Evolutionary conservation across 805 yeast genomes (phyloP).

Genomic region (Hermanozyma aechmeae): DNA sequence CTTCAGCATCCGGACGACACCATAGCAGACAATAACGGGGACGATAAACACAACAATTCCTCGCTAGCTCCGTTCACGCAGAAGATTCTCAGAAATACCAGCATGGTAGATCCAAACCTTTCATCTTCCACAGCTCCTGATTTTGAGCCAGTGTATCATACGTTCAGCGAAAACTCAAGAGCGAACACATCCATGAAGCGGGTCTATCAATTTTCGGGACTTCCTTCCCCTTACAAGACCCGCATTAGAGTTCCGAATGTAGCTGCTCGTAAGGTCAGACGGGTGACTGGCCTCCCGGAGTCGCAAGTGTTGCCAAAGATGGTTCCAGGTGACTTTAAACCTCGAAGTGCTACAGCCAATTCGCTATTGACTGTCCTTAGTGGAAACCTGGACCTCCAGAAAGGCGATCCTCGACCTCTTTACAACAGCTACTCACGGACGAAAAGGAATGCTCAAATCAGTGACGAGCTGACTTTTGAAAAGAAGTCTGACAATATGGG

Average conservation of each 20-base stretch:
- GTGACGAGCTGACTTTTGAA: too few species aligned
- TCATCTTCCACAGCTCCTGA: slow-evolving; percentile 22
- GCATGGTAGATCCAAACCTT: slow-evolving; percentile 10
- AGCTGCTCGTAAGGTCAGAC: slow-evolving; percentile 3
- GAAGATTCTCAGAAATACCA: slow-evolving; percentile 17
- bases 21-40: slow-evolving; percentile 2
- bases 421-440: too few species aligned
- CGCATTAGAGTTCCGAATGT: slow-evolving; percentile 25
- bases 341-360: slow-evolving; percentile 39
- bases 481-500: too few species aligned
- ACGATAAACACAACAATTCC: slow-evolving; percentile 4
- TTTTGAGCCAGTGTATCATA: slow-evolving; percentile 29
- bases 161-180: slow-evolving; percentile 16
- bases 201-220: slow-evolving; percentile 36
- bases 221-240: slow-evolving; percentile 36
- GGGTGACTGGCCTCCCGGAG: too few species aligned
- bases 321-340: too few species aligned
- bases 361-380: slow-evolving; percentile 38
- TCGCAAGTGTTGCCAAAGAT: too few species aligned
- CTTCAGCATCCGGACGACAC: slow-evolving; percentile 7
- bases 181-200: slow-evolving; percentile 27
- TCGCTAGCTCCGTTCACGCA: slow-evolving; percentile 22
- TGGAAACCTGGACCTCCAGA: too few species aligned
- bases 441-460: too few species aligned
- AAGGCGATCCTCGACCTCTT: too few species aligned